Conservation (phyloP, 352 stramenopile genomes). For the Pythium dissimile region DNA sequence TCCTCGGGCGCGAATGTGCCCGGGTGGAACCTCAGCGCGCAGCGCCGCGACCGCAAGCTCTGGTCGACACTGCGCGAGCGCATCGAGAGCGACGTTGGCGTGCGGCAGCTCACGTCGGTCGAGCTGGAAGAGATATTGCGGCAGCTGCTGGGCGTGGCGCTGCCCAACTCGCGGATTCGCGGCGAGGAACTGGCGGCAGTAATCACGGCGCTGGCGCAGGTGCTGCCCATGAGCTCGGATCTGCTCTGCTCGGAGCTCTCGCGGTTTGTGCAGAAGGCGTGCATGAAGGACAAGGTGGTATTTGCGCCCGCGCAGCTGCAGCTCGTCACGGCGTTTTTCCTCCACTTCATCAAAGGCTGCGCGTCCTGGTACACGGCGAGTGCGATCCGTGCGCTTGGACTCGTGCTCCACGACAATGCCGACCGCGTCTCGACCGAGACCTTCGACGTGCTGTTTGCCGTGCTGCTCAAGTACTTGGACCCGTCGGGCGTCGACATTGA, state of each 20-base stretch:
- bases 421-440: slow-evolving; percentile 50
- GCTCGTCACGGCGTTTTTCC: slow-evolving; percentile 65
- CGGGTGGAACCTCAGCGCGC: slow-evolving; percentile 56
- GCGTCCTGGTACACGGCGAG: slow-evolving; percentile 70
- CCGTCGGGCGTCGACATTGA: slow-evolving; percentile 79
- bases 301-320: slow-evolving; percentile 55
- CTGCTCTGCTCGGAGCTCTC: slow-evolving; percentile 76
- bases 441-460: slow-evolving; percentile 65
- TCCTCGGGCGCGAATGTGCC: slow-evolving; percentile 6
- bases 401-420: slow-evolving; percentile 77
- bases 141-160: slow-evolving; percentile 48
- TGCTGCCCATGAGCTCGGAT: slow-evolving; percentile 64
- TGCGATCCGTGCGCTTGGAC: slow-evolving; percentile 63
- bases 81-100: slow-evolving; percentile 51
- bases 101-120: slow-evolving; percentile 62
- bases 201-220: slow-evolving; percentile 47
- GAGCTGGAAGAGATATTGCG: slow-evolving; percentile 80
- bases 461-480: slow-evolving; percentile 72
- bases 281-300: slow-evolving; percentile 64
- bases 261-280: slow-evolving; percentile 78
- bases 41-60: slow-evolving; percentile 65
- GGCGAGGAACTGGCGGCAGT: slow-evolving; percentile 54
- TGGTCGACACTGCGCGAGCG: slow-evolving; percentile 52
- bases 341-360: slow-evolving; percentile 74
- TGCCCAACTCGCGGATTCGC: slow-evolving; percentile 67